Evolutionary conservation across 2,329 filamentous ascomycete genomes (phyloP), one percentile per base, ranked within the genome.

Genomic region (Leptodontidium sp.): DNA sequence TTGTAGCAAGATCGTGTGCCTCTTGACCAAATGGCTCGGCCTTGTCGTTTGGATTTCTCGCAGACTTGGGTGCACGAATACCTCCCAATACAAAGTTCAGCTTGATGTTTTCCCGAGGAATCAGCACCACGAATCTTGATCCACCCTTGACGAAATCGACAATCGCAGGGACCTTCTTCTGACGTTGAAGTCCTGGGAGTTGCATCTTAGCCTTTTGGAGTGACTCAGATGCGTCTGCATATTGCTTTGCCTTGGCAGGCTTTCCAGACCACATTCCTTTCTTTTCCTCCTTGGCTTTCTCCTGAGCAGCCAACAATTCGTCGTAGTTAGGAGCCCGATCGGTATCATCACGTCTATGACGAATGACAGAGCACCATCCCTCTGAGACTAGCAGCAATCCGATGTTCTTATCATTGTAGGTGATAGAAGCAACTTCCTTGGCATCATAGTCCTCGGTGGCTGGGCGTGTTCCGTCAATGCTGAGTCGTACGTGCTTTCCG

Each of bases 111-210:
- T 99, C 96, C 45, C 94, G 91, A 58, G 96, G 95, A 61, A 99
- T 89, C 11, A 99, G 84, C 45, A 99, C 86, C 32, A 93, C 97
- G 81, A 98, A 99, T 74, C 96, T 89, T 50, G 94, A 97, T 38
- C 93, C 96, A n/a, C 94, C 93, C 82, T 98, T 98, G 84, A 97
- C 96, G 80, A 97, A 99, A 80, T 99, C 96, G 52, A 99, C 94
- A 74, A 99, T 86, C 12, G 92, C 96, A 8, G 96, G 94, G 3
- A 98, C 91, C 81, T 93, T 95, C 85, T 93, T 95, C 80, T 98
- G 94, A 65, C 95, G 89, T 70, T 96, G 93, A 40, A 99, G 86
- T 26, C 93, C 90, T 12, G 93, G 92, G 47, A 97, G 87, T 80
- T 97, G 94, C 65, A 97, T 91, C 86, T 98, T 98, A 71, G 96